These are phyloP conservation scores for Exophiala oligosperma DNA, from an alignment of 2,329 filamentous ascomycete species.

Conservation along the genomic window DNA sequence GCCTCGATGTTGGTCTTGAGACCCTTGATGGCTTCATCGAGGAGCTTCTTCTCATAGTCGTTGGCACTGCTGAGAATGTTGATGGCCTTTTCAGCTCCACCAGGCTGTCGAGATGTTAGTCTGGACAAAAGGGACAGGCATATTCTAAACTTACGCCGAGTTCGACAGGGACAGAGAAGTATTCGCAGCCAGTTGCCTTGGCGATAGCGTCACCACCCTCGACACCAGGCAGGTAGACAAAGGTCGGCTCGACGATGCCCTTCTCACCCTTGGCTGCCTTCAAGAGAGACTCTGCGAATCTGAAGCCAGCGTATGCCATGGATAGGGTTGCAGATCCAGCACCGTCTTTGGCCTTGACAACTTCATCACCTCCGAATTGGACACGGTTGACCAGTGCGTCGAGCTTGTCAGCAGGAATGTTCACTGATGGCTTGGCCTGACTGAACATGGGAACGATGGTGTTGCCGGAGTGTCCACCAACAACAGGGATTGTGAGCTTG, in stretches of 20 bases:
- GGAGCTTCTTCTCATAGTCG: conserved; percentile 84
- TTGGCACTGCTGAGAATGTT: conserved; percentile 77
- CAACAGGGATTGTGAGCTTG: conserved; percentile 83
- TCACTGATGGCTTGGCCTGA: conserved; percentile 76
- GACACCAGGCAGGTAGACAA: conserved; percentile 90
- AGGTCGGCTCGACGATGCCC: conserved; percentile 91
- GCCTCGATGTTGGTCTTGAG: conserved; percentile 93
- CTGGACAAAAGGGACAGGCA: conserved; percentile 6
- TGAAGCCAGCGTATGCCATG: conserved; percentile 94
- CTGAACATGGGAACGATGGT: conserved; percentile 98
- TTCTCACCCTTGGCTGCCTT: conserved; percentile 86
- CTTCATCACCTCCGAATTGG: conserved; percentile 97
- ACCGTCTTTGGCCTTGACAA: conserved; percentile 92
- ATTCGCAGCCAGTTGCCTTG: conserved; percentile 82
- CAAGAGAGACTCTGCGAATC: conserved; percentile 94
- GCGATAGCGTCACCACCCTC: conserved; percentile 81
- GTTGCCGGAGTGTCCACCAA: conserved; percentile 96
- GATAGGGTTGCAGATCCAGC: conserved; percentile 87
- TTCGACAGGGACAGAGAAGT: conserved; percentile 94
- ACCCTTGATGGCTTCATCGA: conserved; percentile 72
- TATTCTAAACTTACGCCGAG: conserved; percentile 72
- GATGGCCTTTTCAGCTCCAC: conserved; percentile 80
- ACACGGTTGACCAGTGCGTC: conserved; percentile 89
- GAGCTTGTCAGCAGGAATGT: conserved; percentile 85
- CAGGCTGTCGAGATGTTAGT: conserved; percentile 57